Evolutionary conservation across 2,329 filamentous ascomycete species (phyloP).

Genomic region (Colletotrichum plurivorum): DNA sequence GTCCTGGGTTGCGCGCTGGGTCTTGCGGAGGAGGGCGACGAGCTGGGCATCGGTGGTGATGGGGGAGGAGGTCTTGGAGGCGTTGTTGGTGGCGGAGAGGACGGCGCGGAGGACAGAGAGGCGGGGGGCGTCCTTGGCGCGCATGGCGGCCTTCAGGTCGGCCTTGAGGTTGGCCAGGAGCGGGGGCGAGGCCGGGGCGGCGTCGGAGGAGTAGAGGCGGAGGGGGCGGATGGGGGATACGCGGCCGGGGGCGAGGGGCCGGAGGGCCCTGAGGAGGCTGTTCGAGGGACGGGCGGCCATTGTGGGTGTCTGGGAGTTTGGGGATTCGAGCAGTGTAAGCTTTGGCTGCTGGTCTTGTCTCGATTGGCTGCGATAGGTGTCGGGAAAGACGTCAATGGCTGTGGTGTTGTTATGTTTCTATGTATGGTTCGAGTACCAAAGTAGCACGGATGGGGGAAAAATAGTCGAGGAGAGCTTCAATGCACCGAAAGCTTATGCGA

Average conservation of each 20-base stretch:
- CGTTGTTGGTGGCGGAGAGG: slow-evolving; percentile 80
- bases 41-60: slow-evolving; percentile 79
- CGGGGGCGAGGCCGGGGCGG: slow-evolving; percentile 57
- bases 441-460: neutral
- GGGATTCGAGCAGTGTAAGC: neutral
- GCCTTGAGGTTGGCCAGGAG: slow-evolving; percentile 68
- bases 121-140: slow-evolving; percentile 73
- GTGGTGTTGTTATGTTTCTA: neutral
- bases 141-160: slow-evolving; percentile 78
- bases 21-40: slow-evolving; percentile 76
- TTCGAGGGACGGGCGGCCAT: slow-evolving; percentile 45
- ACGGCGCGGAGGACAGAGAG: slow-evolving; percentile 78
- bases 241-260: slow-evolving; percentile 40
- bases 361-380: slow-evolving; percentile 5
- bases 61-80: slow-evolving; percentile 80
- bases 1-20: slow-evolving; percentile 69
- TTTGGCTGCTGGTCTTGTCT: neutral
- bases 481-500: slow-evolving; percentile 2
- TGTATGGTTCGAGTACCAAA: neutral
- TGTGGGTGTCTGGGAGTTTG: slow-evolving; percentile 18
- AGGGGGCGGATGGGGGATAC: slow-evolving; percentile 21
- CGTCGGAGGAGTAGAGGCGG: slow-evolving; percentile 43
- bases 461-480: slow-evolving; percentile 9
- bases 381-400: neutral
- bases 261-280: slow-evolving; percentile 44